Base-by-base conservation (phyloP, 225 moss, liverwort and hornwort species). In the Lunularia cruciata region DNA sequence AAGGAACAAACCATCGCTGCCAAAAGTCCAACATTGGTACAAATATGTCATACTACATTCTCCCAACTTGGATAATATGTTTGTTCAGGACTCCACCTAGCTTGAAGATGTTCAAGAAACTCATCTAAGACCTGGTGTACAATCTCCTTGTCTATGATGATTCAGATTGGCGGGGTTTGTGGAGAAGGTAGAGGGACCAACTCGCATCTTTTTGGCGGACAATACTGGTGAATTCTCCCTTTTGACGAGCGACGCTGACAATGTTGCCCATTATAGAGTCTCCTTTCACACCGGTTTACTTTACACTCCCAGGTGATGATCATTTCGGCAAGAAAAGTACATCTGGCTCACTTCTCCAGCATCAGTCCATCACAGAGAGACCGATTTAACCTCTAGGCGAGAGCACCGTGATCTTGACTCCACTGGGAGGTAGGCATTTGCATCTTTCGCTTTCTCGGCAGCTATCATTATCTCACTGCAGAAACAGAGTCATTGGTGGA, bases 211-310 rank as follows among this genome's bases (percentile, higher is more conserved):
- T 66, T 48, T 66, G 65, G 30, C 65, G 65, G 32, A 66, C 48
- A 31, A 66, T 45, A 66, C 43, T 43, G 12, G 43, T 43, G 30
- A 66, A 69, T 70, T 65, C 74, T 65, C 62, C 69, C 19, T 49
- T 73, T 28, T 55, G 58, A 14, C 52, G 37, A 26, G 66, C 53
- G 48, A 77, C 38, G 65, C 47, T 81, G 35, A 60, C 46, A 38
- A 72, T 70, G 38, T 77, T 77, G 69, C 81, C 77, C 81, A 81
- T 81, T 65, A 43, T 52, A 25, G 23, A 57, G 11, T 51, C 37
- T 36, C 5, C 35, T 26, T 48, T 40, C 51, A 36, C 26, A 25
- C 37, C 51, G 64, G 23, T 40, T 2, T 2, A 56, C 26, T 19
- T 47, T 37, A 47, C 34, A 47, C 5, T 68, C 57, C 65, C 34